Base-by-base conservation (phyloP, 495 filamentous ascomycete genomes). In the Neurospora sp. region DNA sequence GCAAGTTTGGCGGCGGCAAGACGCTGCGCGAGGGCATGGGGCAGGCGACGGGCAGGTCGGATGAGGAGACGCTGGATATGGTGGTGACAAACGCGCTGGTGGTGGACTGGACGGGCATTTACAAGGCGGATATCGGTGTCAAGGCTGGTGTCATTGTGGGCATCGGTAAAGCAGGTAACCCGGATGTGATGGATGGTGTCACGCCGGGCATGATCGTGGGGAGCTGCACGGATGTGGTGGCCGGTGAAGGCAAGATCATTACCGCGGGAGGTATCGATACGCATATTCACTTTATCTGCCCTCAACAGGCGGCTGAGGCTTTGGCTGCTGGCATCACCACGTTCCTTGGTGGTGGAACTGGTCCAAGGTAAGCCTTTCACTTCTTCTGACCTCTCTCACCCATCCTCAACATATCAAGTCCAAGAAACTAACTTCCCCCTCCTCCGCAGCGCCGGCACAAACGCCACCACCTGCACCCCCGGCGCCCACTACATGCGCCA, bases 231-330 rank as follows among this genome's bases (percentile, higher is more conserved):
- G 96, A 99, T 83, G 93, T 98, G n/a, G 91, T 99, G 79, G 94
- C 96, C 10, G 96, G 91, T 18, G 96, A 99, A 81, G 89, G 92
- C 74, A 93, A 93, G 83, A 98, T 99, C 73, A 80, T 99, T 35
- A 99, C 96, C 1, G 93, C 94, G 12, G 96, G 96, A 77, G 96
- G 92, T 3, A 88, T 97, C 72, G 96, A 99, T 81, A 90, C 92
- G 27, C 96, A 99, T 80, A 93, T 99, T 73, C 96, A 99, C 79
- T 93, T 96, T 75, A 98, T 99, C 77, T 98, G 95, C 79, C 96
- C 96, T 14, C 96, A 99, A 79, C 96, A 99, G 82, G 93, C 89
- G 1, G 84, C 92, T 59, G 96, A 99, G 77, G 89, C 94, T 9
- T 84, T 98, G 41, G 87, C 94, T 14, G 93, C 94, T 27, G 96